Conservation (phyloP, 2,329 filamentous ascomycete genomes). For the Xylaria sp. region DNA sequence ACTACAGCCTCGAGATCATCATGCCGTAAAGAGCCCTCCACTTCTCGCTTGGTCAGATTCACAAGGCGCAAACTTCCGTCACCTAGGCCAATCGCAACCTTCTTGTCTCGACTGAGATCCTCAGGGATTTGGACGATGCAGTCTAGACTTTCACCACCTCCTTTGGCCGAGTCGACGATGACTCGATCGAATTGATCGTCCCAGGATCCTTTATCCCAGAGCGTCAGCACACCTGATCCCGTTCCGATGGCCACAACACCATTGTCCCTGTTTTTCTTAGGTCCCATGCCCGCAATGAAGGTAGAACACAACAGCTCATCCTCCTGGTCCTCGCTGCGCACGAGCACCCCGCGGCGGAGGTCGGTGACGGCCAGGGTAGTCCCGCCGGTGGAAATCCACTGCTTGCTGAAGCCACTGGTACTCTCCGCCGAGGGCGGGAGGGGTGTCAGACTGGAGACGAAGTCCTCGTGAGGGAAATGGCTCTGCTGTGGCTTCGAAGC, state of each 20-base stretch:
- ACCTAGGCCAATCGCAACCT: conserved; percentile 81
- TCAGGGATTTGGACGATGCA: conserved; percentile 78
- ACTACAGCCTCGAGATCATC: conserved; percentile 90
- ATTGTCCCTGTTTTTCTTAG: conserved; percentile 71
- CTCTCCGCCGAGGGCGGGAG: conserved; percentile 82
- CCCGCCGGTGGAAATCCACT: conserved; percentile 93
- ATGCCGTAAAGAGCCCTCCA: conserved; percentile 75
- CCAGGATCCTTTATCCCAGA: conserved; percentile 96
- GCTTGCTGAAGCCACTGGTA: conserved; percentile 89
- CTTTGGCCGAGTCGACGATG: conserved; percentile 71
- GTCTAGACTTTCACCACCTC: conserved; percentile 82
- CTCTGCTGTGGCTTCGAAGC: conserved; percentile 77
- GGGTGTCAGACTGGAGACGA: conserved; percentile 86
- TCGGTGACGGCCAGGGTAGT: conserved; percentile 92
- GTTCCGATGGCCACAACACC: conserved; percentile 81
- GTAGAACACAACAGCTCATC: conserved; percentile 87
- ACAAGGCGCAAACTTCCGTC: conserved; percentile 84
- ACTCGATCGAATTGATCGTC: conserved; percentile 94
- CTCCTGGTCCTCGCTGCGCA: conserved; percentile 92
- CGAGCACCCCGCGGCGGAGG: conserved; percentile 83
- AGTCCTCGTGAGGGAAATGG: conserved; percentile 89
- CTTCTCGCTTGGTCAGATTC: conserved; percentile 76
- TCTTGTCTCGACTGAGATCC: conserved; percentile 74
- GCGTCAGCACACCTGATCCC: conserved; percentile 81
- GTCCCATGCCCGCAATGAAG: conserved; percentile 80